Conservation (phyloP, 2,329 filamentous ascomycete genomes). For the Thielaviopsis musarum region DNA sequence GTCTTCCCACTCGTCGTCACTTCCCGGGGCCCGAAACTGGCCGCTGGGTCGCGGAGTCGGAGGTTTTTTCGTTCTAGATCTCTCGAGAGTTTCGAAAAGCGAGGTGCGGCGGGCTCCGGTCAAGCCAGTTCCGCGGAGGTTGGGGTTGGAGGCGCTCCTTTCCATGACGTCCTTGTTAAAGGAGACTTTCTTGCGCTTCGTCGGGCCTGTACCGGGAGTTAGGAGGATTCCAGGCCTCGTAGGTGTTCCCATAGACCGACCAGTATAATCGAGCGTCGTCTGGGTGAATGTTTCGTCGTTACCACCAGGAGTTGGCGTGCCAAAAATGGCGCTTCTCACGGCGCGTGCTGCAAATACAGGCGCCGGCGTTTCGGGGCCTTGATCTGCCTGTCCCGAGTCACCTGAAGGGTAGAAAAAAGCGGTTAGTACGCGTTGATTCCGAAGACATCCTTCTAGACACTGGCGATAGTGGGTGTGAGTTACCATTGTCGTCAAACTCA, state of each 20-base stretch:
- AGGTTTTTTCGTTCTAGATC: conserved; percentile 19
- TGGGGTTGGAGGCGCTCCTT: conserved; percentile 22
- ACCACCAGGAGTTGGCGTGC: conserved; percentile 30
- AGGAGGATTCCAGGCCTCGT: conserved; percentile 42
- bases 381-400: conserved; percentile 32
- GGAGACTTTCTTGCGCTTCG: conserved; percentile 46
- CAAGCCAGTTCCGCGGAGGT: conserved; percentile 20
- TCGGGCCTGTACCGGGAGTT: conserved; percentile 44
- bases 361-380: conserved; percentile 43
- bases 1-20: conserved; percentile 36
- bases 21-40: conserved; percentile 14
- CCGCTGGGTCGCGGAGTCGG: conserved; percentile 11
- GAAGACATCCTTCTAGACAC: background rate
- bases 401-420: conserved; percentile 11
- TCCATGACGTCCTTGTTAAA: conserved; percentile 40
- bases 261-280: conserved; percentile 15
- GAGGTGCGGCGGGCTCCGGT: conserved; percentile 20
- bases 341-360: conserved; percentile 50
- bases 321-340: conserved; percentile 46
- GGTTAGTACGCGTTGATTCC: background rate
- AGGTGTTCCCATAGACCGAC: conserved; percentile 25
- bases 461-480: background rate
- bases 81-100: conserved; percentile 30
- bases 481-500: conserved; percentile 7
- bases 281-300: conserved; percentile 19